Base-by-base conservation (phyloP, 805 yeast species). In the Kodamaea nitidulidarum region DNA sequence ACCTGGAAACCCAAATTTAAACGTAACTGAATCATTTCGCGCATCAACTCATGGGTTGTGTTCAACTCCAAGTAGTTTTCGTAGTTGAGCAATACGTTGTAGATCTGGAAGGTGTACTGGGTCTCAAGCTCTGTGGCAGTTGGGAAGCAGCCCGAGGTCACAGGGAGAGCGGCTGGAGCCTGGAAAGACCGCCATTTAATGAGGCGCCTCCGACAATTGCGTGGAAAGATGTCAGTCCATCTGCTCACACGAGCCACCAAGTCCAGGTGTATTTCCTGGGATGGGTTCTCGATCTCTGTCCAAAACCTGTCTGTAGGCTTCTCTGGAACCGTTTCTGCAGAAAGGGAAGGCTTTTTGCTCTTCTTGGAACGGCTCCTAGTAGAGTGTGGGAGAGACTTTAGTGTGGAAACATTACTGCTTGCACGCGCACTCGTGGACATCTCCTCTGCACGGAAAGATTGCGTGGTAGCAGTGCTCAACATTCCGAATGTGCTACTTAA, bases 111-210 rank as follows among this genome's bases (percentile, higher is more conserved):
- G 1, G 85, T 78, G 58, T 81, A 91, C 45, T 85, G 81, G 3
- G 71, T 70, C 35, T 81, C 78, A 55, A 90, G 80, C 41, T 86
- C 88, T 4, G 70, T 67, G 9, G 70, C 63, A 0, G 81, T 59
- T 0, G 98, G 97, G 51, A 90, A 90, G 7, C 82, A 71, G 2
- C 84, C 77, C 0, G 95, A 80, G 2, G 88, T 80, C 0, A 86
- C 66, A 0, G 99, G 99, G 17, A 93, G 66, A 5, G 95, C 83
- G 0, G 98, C 97, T 0, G 99, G 99, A 0, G 96, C 79, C 10
- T 88, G 82, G 38, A 95, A 70, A 0, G 98, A 90, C 38, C 87
- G 76, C 99, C 99, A 93, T 54, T 90, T 90, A 36, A 90, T 81
- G 11, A 81, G 67, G 49, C 77, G 76, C 39, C 85, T 68, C 38